Conservation (phyloP, 1,139 yeast species). For the Candida labiduridarum region DNA sequence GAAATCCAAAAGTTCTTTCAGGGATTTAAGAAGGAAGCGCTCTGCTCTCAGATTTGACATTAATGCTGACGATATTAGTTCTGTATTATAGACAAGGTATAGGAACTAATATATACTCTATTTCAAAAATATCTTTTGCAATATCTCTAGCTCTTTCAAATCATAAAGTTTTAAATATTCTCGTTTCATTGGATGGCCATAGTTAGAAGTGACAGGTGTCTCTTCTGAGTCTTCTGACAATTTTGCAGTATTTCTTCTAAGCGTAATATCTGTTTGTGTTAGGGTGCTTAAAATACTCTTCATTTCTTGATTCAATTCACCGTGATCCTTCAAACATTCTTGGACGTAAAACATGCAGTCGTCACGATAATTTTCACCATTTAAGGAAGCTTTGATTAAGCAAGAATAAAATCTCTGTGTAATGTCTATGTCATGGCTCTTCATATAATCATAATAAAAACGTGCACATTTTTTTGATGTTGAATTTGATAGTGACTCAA, state of each 20-base stretch:
- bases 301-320: neutral
- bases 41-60: slow-evolving; percentile 33
- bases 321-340: slow-evolving; percentile 23
- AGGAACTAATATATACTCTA: slow-evolving; percentile 4
- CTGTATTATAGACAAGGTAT: slow-evolving; percentile 20
- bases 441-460: slow-evolving; percentile 25
- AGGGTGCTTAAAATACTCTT: neutral
- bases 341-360: slow-evolving; percentile 19
- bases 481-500: slow-evolving; percentile 31
- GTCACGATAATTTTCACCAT: slow-evolving; percentile 25
- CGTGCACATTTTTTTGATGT: slow-evolving; percentile 32
- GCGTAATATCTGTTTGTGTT: neutral
- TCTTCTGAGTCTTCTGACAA: neutral
- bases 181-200: neutral
- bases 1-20: slow-evolving; percentile 18
- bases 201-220: neutral
- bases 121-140: slow-evolving; percentile 21
- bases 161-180: slow-evolving; percentile 19
- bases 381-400: slow-evolving; percentile 30
- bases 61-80: slow-evolving; percentile 40
- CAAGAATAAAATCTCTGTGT: slow-evolving; percentile 21
- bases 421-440: slow-evolving; percentile 13
- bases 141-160: slow-evolving; percentile 26
- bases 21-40: slow-evolving; percentile 17
- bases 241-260: neutral